phyloP scores from a whole-genome alignment of 2,329 filamentous ascomycete species.

The Cordyceps sp. region DNA sequence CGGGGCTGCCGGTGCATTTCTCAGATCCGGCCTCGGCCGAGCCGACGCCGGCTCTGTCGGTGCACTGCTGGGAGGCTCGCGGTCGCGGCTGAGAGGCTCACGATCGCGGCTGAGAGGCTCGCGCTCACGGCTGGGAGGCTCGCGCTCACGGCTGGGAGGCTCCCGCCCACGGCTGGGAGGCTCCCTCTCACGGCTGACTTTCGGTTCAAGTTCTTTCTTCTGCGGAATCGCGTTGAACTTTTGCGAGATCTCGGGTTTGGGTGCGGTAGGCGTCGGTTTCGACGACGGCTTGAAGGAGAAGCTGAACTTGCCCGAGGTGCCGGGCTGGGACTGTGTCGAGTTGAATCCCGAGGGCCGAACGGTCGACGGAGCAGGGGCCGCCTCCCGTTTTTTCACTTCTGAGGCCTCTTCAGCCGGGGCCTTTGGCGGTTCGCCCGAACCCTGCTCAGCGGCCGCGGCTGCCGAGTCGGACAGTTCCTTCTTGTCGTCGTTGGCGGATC shows the following conservation, averaged over 20 bases:
- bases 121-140: slow-evolving; percentile 29
- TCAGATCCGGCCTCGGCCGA: slow-evolving; percentile 19
- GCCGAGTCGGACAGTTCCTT: slow-evolving; percentile 6
- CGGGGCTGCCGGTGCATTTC: slow-evolving; percentile 16
- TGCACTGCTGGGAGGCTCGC: slow-evolving; percentile 30
- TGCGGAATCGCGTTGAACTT: slow-evolving; percentile 49
- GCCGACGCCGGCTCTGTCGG: slow-evolving; percentile 38
- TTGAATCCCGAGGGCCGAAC: slow-evolving; percentile 14
- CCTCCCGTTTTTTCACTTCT: slow-evolving; percentile 1
- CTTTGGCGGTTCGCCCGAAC: neutral
- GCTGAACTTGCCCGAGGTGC: slow-evolving; percentile 57
- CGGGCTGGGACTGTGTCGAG: slow-evolving; percentile 29
- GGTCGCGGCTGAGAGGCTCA: too few species aligned
- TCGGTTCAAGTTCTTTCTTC: slow-evolving; percentile 18
- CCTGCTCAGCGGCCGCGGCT: slow-evolving; percentile 4
- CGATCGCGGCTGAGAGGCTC: slow-evolving; percentile 31
- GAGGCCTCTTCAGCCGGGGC: neutral
- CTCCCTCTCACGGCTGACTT: slow-evolving; percentile 22
- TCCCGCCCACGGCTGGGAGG: slow-evolving; percentile 32
- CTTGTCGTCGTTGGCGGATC: slow-evolving; percentile 3
- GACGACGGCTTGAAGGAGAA: slow-evolving; percentile 76
- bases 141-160: slow-evolving; percentile 29
- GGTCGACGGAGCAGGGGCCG: slow-evolving; percentile 1
- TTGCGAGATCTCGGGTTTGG: slow-evolving; percentile 49
- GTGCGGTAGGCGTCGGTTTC: slow-evolving; percentile 37